Evolutionary conservation across 1,139 yeast genomes (phyloP).

Genomic region (Lodderomyces margitis): DNA sequence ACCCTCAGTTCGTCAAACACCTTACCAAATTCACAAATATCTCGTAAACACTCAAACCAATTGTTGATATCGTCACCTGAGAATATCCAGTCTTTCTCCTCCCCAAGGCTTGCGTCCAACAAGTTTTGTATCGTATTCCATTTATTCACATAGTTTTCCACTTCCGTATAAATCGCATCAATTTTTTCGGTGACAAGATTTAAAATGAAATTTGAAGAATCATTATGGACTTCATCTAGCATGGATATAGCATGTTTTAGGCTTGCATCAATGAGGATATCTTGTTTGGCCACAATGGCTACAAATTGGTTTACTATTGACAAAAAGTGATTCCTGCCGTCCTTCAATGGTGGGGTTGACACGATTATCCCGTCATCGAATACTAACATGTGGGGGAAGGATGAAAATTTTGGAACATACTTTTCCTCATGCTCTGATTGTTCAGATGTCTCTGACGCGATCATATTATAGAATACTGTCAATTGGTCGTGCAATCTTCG

Average conservation of each 20-base stretch:
- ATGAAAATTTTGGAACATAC: conserved; percentile 7
- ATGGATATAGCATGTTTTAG: no score
- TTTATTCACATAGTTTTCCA: conserved; percentile 34
- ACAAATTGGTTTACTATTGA: conserved; percentile 16
- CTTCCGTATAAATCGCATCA: conserved; percentile 22
- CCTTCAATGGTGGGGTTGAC: conserved; percentile 30
- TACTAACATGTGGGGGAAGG: conserved; percentile 32
- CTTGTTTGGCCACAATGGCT: conserved; percentile 13
- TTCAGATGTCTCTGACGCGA: background rate
- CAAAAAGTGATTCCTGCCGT: conserved; percentile 19
- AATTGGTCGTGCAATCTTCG: conserved; percentile 16
- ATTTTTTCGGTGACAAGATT: conserved; percentile 17
- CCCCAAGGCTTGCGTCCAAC: conserved; percentile 47
- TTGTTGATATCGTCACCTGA: conserved; percentile 23
- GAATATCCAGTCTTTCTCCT: conserved; percentile 19
- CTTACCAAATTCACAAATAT: conserved; percentile 43
- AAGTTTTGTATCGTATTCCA: conserved; percentile 62
- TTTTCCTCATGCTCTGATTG: conserved; percentile 2
- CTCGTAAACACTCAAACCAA: conserved; percentile 35
- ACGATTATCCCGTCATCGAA: conserved; percentile 44
- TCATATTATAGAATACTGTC: conserved; percentile 5
- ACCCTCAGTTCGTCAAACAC: conserved; percentile 46
- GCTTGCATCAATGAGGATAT: background rate
- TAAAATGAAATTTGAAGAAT: conserved; percentile 4
- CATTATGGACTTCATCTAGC: no score